Percentiles rank a stretch among this genome's conserved stretches.
Conservation (phyloP, 371 early-diverging fungal genomes). For the Mortierella sp. region DNA sequence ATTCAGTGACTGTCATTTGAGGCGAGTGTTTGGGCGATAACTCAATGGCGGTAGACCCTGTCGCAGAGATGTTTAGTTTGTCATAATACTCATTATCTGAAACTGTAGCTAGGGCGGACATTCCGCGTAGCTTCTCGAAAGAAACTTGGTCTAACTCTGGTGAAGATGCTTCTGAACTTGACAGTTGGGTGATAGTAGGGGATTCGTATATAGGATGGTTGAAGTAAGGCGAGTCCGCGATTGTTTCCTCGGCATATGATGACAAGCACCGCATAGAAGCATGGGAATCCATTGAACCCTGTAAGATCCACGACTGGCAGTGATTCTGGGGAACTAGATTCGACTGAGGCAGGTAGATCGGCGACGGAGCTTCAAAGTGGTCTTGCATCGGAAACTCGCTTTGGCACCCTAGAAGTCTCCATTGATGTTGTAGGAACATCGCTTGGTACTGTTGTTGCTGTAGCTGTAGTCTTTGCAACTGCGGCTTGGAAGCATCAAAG, state of each 20-base stretch:
- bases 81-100: background rate
- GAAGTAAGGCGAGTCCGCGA: too few species aligned
- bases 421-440: too few species aligned
- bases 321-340: background rate
- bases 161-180: background rate
- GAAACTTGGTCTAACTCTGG: background rate
- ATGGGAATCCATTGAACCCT: background rate
- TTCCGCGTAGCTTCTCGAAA: background rate
- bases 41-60: too few species aligned
- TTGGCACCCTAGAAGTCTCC: too few species aligned
- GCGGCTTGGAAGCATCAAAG: background rate
- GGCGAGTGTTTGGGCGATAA: too few species aligned
- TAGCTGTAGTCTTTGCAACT: background rate
- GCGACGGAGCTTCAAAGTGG: background rate
- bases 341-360: background rate
- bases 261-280: background rate
- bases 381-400: background rate
- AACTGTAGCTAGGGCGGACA: background rate
- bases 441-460: slow-evolving; percentile 4
- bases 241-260: background rate
- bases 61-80: background rate
- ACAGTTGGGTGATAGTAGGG: background rate
- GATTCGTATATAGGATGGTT: too few species aligned
- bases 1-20: too few species aligned
- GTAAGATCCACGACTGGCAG: background rate